Evolutionary conservation across 305 asterid genomes (phyloP), one percentile per base, ranked within the genome.

Genomic region (Withania somnifera): DNA sequence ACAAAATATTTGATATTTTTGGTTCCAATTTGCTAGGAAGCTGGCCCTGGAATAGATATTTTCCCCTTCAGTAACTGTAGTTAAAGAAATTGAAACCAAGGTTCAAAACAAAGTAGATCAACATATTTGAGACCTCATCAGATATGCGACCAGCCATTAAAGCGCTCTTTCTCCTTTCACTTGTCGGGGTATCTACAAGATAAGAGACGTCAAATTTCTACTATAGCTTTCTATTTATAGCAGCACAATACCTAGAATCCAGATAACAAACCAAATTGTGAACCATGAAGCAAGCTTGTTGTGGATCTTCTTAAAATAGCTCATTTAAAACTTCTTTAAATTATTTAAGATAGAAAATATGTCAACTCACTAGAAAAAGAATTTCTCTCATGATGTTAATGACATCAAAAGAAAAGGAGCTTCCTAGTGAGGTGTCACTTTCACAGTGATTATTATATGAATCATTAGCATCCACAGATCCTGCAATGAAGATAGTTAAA

Each of bases 1-100:
- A 92, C n/a, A 38, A 42, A n/a, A 87, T 83, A 51, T 78, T 87
- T 54, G 89, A 84, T 47, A 60, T 53, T 15, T 52, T 76, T 7
- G 82, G 76, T 52, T 78, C 84, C 47, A 40, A n/a, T 68, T 87
- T 84, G 66, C 84, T 57, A 67, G 83, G 17, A 60, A n/a, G 83
- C 66, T 81, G 84, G 20, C 66, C 66, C 88, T 88, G 86, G 56
- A 87, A 79, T 56, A 19, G 32, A 81, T 73, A 7, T 13, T 60
- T 13, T 57, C 17, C 82, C 54, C 28, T 20, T 83, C 40, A 78
- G 85, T 60, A 78, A 82, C 60, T 50, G 50, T 83, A 69, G 75
- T 42, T 82, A 28, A 82, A 24, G 54, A 63, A 61, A 22, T 42
- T 19, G 10, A 17, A 80, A 24, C 83, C 45, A 66, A 11, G 40